Base-by-base conservation (phyloP, 2,329 filamentous ascomycete genomes). In the Ceratocystis cacaofunesta region DNA sequence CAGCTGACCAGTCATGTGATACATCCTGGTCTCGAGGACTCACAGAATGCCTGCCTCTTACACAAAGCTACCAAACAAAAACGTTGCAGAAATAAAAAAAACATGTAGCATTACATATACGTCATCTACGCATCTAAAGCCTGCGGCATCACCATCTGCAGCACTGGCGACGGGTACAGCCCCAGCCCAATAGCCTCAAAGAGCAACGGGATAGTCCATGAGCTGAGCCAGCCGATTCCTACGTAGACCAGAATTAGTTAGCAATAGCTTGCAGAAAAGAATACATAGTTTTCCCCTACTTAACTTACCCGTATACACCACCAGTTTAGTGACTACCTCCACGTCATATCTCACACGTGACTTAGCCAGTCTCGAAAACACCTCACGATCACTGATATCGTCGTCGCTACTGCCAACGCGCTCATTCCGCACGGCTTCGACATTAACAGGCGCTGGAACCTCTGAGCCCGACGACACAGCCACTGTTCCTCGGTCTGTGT, bases 321-420 rank as follows among this genome's bases (percentile, higher is more conserved):
- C 88, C 68, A 99, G 76, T 76, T 96, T 97, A 4, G 94, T 97
- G 46, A 99, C 88, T 48, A 99, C 92, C 75, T 99, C 94, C n/a
- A 97, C 92, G 75, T 99, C 94, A 72, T 97, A 99, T 70, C 92
- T 82, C 67, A 96, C 92, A 70, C 94, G 85, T 61, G 94, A 91
- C 76, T 88, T 90, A 69, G 91, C 86, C 65, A 97, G 80, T 72
- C 82, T 85, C 57, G 86, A 87, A 74, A 97, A 96, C 74, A 97
- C 86, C 73, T 95, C 88, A 70, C 80, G 82, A 73, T 91, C 87
- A 61, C 85, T 85, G 30, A 82, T 71, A 70, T 82, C 80, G 57
- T 82, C 77, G 61, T 79, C 77, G 28, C 32, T 36, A 12, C 52
- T 6, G 28, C 28, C 28, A 32, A 22, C 25, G 6, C 28, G 52